phyloP scores from a whole-genome alignment of 352 stramenopile species.

The Pilasporangium apinafurcum region DNA sequence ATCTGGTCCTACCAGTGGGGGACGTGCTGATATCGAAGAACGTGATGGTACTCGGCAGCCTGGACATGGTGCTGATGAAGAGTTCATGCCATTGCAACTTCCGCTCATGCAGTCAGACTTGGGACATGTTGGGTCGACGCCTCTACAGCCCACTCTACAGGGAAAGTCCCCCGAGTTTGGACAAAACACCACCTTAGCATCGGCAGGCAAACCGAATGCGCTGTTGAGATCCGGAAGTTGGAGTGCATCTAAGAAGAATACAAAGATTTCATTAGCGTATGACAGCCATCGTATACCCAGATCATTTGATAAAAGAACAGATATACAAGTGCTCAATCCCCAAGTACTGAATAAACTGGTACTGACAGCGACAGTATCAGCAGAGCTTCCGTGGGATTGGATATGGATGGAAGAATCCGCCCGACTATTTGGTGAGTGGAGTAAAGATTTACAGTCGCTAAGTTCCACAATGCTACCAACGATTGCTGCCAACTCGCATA shows the following conservation, averaged over 20 bases:
- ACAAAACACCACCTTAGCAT: no score
- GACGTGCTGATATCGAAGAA: background rate
- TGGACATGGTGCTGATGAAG: slow-evolving; percentile 14
- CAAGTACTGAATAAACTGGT: slow-evolving; percentile 30
- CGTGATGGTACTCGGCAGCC: no score
- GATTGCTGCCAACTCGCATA: slow-evolving; percentile 14
- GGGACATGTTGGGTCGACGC: background rate
- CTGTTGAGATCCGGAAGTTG: no score
- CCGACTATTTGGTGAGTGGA: slow-evolving; percentile 16
- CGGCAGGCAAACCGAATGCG: no score
- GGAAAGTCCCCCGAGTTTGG: background rate
- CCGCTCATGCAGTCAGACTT: slow-evolving; percentile 22
- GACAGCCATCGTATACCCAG: no score
- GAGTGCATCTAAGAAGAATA: background rate
- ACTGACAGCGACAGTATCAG: slow-evolving; percentile 33
- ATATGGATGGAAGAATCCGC: slow-evolving; percentile 39
- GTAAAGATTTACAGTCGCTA: slow-evolving; percentile 20
- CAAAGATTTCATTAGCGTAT: slow-evolving; percentile 1
- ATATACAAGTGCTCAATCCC: no score
- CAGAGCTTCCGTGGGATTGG: slow-evolving; percentile 49
- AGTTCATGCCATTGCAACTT: slow-evolving; percentile 45
- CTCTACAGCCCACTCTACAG: background rate
- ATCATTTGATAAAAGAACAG: no score
- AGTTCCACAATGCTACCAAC: slow-evolving; percentile 13
- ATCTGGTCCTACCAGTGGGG: no score